phyloP scores from a whole-genome alignment of 2,329 filamentous ascomycete species.

The Ophiostoma sp. region DNA sequence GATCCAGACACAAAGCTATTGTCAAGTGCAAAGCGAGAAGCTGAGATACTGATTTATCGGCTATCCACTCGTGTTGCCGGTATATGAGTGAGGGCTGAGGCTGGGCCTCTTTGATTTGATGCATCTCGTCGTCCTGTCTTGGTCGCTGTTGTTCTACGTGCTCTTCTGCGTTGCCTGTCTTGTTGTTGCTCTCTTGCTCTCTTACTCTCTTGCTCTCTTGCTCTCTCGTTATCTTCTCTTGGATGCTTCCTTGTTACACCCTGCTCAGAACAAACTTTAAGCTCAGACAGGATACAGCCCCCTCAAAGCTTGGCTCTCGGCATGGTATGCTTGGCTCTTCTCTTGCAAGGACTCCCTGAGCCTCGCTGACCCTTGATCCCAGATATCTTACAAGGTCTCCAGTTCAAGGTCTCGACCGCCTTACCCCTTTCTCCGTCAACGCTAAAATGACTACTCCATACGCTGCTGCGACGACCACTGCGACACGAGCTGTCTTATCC shows the following conservation, averaged over 20 bases:
- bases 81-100: too few species aligned
- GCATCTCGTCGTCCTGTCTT: too few species aligned
- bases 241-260: neutral
- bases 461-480: constrained; percentile 12
- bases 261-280: constrained; percentile 9
- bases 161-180: too few species aligned
- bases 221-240: neutral
- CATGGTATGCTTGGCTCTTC: constrained; percentile 2
- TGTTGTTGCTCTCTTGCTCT: too few species aligned
- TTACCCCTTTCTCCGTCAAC: neutral
- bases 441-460: neutral
- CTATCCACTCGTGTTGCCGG: too few species aligned
- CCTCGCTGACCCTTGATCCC: neutral
- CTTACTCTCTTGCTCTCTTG: too few species aligned
- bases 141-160: too few species aligned
- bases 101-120: too few species aligned
- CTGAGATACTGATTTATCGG: too few species aligned
- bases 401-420: neutral
- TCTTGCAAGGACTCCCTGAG: neutral
- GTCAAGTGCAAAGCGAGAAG: too few species aligned
- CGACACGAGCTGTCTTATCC: constrained; percentile 6
- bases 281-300: constrained; percentile 1
- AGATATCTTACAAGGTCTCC: neutral
- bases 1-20: too few species aligned
- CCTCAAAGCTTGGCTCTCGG: constrained; percentile 6